These are phyloP conservation scores for Russula griseocarnosa DNA, from an alignment of 768 basidiomycete genomes.

Conservation along the genomic window DNA sequence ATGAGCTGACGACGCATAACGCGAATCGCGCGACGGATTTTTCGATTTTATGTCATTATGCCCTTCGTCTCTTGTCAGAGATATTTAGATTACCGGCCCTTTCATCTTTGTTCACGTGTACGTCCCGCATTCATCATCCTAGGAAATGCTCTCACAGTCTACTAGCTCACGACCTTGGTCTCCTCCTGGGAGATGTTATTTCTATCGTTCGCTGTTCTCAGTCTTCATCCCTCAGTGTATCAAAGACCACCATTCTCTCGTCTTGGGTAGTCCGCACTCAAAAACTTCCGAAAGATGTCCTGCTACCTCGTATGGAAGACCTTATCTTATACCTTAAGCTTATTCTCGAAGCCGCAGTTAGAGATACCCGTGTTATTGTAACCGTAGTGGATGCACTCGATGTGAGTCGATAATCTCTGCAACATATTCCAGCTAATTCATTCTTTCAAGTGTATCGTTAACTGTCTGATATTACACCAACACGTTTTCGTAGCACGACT, in stretches of 20 bases:
- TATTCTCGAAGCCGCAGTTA: slow-evolving; percentile 9
- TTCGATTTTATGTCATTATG: slow-evolving; percentile 18
- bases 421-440: not conserved
- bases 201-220: slow-evolving; percentile 2
- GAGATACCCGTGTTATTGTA: slow-evolving; percentile 10
- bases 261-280: slow-evolving; percentile 21
- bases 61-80: slow-evolving; percentile 21
- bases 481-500: slow-evolving; percentile 9
- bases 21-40: not conserved
- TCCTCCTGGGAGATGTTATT: slow-evolving; percentile 18
- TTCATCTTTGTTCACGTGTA: slow-evolving; percentile 15
- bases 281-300: slow-evolving; percentile 13
- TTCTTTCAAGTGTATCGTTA: slow-evolving; percentile 17
- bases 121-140: not conserved
- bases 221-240: not conserved
- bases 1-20: not conserved
- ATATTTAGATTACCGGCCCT: slow-evolving; percentile 18
- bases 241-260: slow-evolving; percentile 13
- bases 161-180: slow-evolving; percentile 16
- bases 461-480: slow-evolving; percentile 13
- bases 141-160: not conserved
- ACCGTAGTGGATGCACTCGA: slow-evolving; percentile 16
- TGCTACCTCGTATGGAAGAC: slow-evolving; percentile 15
- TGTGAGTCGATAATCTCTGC: not conserved
- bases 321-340: slow-evolving; percentile 10